Evolutionary conservation across 805 yeast genomes (phyloP).

Genomic region (Starmerella asiatica): DNA sequence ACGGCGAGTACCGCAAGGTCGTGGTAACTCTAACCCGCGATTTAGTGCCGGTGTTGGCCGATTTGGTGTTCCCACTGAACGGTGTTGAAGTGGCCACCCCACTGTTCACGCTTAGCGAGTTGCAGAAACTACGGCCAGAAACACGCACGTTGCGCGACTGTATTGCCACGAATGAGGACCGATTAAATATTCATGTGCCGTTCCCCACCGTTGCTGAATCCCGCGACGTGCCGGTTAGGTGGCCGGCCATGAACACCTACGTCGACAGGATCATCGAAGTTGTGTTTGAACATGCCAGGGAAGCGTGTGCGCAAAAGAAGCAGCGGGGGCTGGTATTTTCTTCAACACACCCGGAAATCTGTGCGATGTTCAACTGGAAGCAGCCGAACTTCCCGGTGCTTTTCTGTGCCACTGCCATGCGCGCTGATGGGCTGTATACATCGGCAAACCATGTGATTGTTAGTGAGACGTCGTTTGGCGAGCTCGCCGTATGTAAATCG

Average conservation of each 20-base stretch:
- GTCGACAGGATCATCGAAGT: conserved; percentile 60
- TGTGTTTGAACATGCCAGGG: conserved; percentile 63
- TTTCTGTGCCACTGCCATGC: conserved; percentile 46
- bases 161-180: conserved; percentile 25
- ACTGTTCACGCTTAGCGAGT: conserved; percentile 21
- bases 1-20: conserved; percentile 63
- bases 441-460: conserved; percentile 22
- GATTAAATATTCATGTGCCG: conserved; percentile 22
- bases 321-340: conserved; percentile 58
- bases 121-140: conserved; percentile 14
- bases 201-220: conserved; percentile 20
- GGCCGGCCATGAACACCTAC: conserved; percentile 48
- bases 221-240: conserved; percentile 16
- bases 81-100: conserved; percentile 42
- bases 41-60: conserved; percentile 60
- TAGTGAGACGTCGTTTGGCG: conserved; percentile 23
- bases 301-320: conserved; percentile 7
- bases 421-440: conserved; percentile 21
- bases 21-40: conserved; percentile 63
- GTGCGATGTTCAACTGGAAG: conserved; percentile 92
- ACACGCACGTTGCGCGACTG: conserved; percentile 21
- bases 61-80: conserved; percentile 57
- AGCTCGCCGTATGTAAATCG: conserved; percentile 33
- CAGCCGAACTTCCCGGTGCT: conserved; percentile 96
- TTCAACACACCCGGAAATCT: conserved; percentile 76